Percentiles rank a stretch among this genome's conserved stretches.
These are phyloP conservation scores for Diplodia seriata DNA, from an alignment of 2,329 filamentous ascomycete species.

Conservation along the genomic window DNA sequence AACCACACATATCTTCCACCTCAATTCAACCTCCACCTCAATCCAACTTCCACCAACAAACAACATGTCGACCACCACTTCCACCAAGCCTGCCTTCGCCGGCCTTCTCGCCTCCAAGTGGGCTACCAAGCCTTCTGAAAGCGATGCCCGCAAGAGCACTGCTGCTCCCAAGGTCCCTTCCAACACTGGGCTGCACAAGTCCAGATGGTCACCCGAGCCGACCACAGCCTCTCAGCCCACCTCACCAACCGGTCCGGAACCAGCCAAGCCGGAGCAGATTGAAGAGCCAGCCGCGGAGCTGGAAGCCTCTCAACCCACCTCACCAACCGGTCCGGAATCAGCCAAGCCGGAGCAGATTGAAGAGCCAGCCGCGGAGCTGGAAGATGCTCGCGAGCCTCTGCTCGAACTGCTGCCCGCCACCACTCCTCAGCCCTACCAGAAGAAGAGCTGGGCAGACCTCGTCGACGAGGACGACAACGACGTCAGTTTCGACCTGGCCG, in stretches of 20 bases:
- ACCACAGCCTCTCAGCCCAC: not conserved
- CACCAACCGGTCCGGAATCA: too few relatives aligned
- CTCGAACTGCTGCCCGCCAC: not conserved
- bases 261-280: too few relatives aligned
- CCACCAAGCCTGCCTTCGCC: not conserved
- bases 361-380: too few relatives aligned
- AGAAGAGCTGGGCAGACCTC: conserved; percentile 20
- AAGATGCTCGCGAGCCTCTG: too few relatives aligned
- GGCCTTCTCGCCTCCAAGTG: not conserved
- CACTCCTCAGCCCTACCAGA: not conserved
- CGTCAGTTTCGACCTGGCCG: not conserved
- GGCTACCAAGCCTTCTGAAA: not conserved
- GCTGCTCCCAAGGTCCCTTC: conserved; percentile 13
- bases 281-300: too few relatives aligned
- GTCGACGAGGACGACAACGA: not conserved
- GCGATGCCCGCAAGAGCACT: not conserved
- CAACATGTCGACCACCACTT: not conserved
- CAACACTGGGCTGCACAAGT: not conserved
- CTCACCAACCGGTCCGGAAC: too few relatives aligned
- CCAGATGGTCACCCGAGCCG: not conserved
- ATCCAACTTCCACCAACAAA: not conserved
- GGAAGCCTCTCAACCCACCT: too few relatives aligned
- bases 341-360: too few relatives aligned
- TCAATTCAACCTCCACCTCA: not conserved
- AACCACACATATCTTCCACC: too few relatives aligned